Percentiles rank a stretch among this genome's conserved stretches.
Conservation (phyloP, 768 basidiomycete species). For the Pleurotus giganteus region DNA sequence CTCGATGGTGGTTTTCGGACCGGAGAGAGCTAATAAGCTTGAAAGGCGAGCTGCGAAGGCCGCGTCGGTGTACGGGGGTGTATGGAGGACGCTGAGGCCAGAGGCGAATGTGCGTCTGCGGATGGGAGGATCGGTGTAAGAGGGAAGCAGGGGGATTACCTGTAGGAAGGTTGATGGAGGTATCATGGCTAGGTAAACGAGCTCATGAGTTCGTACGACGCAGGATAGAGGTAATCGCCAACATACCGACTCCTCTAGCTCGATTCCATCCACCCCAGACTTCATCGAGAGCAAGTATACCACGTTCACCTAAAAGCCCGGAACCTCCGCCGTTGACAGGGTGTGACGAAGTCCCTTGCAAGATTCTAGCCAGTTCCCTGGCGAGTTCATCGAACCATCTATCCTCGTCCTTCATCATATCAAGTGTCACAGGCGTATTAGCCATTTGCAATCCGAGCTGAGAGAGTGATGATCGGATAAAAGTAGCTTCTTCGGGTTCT, state of each 20-base stretch:
- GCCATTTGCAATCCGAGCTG: slow-evolving; percentile 82
- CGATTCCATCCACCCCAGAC: slow-evolving; percentile 97
- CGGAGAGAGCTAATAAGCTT: slow-evolving; percentile 46
- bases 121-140: slow-evolving; percentile 67
- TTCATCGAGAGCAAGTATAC: slow-evolving; percentile 86
- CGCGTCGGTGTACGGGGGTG: slow-evolving; percentile 66
- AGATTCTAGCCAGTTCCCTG: slow-evolving; percentile 72
- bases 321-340: slow-evolving; percentile 17
- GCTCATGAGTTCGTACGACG: background rate
- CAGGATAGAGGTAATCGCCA: slow-evolving; percentile 8
- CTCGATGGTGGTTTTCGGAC: slow-evolving; percentile 60
- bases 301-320: slow-evolving; percentile 77
- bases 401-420: slow-evolving; percentile 83
- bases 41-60: slow-evolving; percentile 71
- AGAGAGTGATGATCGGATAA: slow-evolving; percentile 86
- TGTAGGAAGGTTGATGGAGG: slow-evolving; percentile 86
- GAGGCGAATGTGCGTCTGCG: slow-evolving; percentile 66
- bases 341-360: slow-evolving; percentile 43
- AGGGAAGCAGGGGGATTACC: slow-evolving; percentile 64
- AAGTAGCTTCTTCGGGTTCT: slow-evolving; percentile 80
- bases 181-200: slow-evolving; percentile 63
- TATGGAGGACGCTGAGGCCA: slow-evolving; percentile 80
- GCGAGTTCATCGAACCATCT: slow-evolving; percentile 81
- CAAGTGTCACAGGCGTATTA: slow-evolving; percentile 80
- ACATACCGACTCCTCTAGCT: slow-evolving; percentile 83